These are phyloP conservation scores for Cystobasidium ongulense DNA, from an alignment of 768 basidiomycete species.

Conservation along the genomic window DNA sequence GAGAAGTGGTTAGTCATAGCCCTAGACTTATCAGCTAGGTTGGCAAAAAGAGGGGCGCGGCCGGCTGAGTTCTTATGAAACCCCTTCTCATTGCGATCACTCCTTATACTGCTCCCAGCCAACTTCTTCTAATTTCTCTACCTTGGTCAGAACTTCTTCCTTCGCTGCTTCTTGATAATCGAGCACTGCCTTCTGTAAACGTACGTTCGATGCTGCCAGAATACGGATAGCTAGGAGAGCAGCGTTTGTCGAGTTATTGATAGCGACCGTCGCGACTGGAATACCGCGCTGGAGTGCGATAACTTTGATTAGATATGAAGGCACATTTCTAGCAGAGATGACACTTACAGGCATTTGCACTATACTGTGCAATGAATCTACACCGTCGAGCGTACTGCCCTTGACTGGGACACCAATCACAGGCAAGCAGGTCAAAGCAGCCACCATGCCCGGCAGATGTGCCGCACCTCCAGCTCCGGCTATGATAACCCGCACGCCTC, in stretches of 20 bases:
- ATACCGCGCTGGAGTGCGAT: conserved; percentile 65
- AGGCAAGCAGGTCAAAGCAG: conserved; percentile 81
- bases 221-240: conserved; percentile 84
- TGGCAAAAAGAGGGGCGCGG: too few species aligned
- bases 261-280: conserved; percentile 93
- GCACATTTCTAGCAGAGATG: background rate
- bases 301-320: background rate
- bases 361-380: conserved; percentile 93
- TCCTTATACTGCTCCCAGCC: conserved; percentile 73
- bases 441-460: conserved; percentile 97
- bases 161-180: conserved; percentile 62
- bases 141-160: conserved; percentile 68
- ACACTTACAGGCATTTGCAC: conserved; percentile 91
- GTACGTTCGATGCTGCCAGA: conserved; percentile 63
- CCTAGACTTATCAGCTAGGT: too few species aligned
- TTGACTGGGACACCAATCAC: conserved; percentile 97
- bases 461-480: conserved; percentile 98
- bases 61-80: too few species aligned
- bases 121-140: conserved; percentile 61
- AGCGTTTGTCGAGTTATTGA: conserved; percentile 90
- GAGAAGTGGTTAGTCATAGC: background rate
- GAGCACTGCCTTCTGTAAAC: conserved; percentile 60
- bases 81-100: background rate
- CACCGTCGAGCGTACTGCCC: conserved; percentile 83
- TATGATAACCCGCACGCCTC: conserved; percentile 60